These are phyloP conservation scores for Encephalitozoon romaleae DNA, from an alignment of 371 early-diverging fungal genomes.

Conservation along the genomic window DNA sequence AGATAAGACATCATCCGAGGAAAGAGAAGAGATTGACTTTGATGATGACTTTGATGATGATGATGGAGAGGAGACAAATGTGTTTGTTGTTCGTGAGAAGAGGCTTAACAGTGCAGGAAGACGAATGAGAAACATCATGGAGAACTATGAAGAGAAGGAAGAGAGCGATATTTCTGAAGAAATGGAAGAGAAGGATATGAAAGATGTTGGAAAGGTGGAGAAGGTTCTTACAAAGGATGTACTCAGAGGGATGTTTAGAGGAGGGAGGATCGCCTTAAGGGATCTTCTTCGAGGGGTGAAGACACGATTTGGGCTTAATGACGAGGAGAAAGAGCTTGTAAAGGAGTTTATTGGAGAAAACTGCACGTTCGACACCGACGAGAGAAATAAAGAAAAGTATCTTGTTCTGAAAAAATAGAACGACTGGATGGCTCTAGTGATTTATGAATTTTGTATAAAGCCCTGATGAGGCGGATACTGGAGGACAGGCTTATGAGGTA, in stretches of 20 bases:
- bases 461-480: background rate
- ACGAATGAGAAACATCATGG: slow-evolving; percentile 49
- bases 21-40: slow-evolving; percentile 59
- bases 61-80: slow-evolving; percentile 53
- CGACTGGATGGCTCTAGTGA: background rate
- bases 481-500: slow-evolving; percentile 1
- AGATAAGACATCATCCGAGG: slow-evolving; percentile 12
- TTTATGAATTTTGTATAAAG: background rate
- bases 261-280: slow-evolving; percentile 19
- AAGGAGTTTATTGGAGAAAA: slow-evolving; percentile 48
- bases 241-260: slow-evolving; percentile 17
- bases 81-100: slow-evolving; percentile 37
- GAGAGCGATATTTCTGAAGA: slow-evolving; percentile 9
- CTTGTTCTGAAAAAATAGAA: slow-evolving; percentile 42
- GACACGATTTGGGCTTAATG: slow-evolving; percentile 38
- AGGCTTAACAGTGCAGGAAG: slow-evolving; percentile 48
- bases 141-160: slow-evolving; percentile 43
- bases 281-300: slow-evolving; percentile 40
- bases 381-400: slow-evolving; percentile 35
- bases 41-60: slow-evolving; percentile 61
- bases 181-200: background rate
- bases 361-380: slow-evolving; percentile 37
- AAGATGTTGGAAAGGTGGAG: background rate
- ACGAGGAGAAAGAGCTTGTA: slow-evolving; percentile 37
- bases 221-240: slow-evolving; percentile 24